Percentiles rank a stretch among this genome's conserved stretches.
Conservation (phyloP, 2,329 filamentous ascomycete species). For the Colletotrichum kahawae region DNA sequence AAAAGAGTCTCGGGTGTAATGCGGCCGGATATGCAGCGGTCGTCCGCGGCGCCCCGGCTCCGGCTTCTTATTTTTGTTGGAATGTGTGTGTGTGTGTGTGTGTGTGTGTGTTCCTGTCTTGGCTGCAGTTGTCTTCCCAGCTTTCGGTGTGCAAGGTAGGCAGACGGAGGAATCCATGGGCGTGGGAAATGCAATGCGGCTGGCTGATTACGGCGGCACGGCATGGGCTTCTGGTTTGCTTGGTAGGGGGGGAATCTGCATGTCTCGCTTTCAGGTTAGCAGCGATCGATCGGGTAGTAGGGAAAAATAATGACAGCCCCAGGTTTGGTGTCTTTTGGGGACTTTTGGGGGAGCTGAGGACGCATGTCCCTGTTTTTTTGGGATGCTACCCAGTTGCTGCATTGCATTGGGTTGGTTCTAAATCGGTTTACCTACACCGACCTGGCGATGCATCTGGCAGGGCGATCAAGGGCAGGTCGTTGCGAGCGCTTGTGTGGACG, state of each 20-base stretch:
- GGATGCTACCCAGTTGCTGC: neutral
- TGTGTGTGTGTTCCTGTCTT: neutral
- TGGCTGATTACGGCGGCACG: neutral
- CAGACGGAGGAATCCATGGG: neutral
- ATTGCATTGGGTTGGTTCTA: neutral
- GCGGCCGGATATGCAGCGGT: neutral
- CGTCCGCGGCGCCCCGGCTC: neutral
- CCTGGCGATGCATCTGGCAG: neutral
- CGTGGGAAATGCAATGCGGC: neutral
- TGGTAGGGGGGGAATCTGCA: neutral
- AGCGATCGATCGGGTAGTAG: neutral
- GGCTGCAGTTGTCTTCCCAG: neutral
- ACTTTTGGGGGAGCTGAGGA: neutral
- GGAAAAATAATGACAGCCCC: neutral
- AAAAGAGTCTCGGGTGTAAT: neutral
- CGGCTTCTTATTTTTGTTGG: neutral
- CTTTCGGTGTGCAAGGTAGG: neutral
- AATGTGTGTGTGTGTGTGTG: neutral
- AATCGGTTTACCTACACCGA: neutral
- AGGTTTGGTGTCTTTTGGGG: neutral
- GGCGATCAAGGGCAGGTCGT: neutral
- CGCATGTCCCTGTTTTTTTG: neutral
- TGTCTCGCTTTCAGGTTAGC: neutral
- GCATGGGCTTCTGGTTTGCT: neutral
- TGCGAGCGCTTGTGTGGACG: neutral